Evolutionary conservation across 305 asterid species (phyloP).

Genomic region (Caryopteris hybrid): DNA sequence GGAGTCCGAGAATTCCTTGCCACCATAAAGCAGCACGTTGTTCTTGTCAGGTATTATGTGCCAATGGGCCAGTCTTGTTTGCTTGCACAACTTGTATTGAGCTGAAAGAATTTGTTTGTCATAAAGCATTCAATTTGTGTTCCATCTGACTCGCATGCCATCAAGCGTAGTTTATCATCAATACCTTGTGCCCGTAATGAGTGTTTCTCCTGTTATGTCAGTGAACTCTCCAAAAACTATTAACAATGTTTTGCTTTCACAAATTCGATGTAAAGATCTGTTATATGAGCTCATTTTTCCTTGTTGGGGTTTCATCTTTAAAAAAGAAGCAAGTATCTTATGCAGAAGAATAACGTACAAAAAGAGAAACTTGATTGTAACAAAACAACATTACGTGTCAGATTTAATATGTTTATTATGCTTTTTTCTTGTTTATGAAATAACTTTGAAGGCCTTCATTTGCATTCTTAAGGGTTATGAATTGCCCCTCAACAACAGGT

Average conservation of each 20-base stretch:
- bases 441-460: background rate
- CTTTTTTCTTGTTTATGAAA: background rate
- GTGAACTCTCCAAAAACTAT: background rate
- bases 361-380: slow-evolving; percentile 6
- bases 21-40: slow-evolving; percentile 64
- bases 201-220: background rate
- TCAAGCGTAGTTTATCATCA: background rate
- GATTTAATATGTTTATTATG: background rate
- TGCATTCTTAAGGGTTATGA: background rate
- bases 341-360: background rate
- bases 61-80: slow-evolving; percentile 18
- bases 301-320: background rate
- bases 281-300: background rate
- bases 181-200: background rate
- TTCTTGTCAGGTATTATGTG: slow-evolving; percentile 59
- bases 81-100: background rate
- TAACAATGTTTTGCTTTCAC: background rate
- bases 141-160: background rate
- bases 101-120: background rate
- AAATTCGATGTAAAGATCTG: background rate
- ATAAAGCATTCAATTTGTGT: background rate
- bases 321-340: background rate
- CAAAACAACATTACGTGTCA: background rate
- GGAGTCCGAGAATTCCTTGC: slow-evolving; percentile 78
- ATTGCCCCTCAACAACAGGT: slow-evolving; percentile 1